Base-by-base conservation (phyloP, 176 grass and related monocot species). In the Ampelocalamus luodianensis region DNA sequence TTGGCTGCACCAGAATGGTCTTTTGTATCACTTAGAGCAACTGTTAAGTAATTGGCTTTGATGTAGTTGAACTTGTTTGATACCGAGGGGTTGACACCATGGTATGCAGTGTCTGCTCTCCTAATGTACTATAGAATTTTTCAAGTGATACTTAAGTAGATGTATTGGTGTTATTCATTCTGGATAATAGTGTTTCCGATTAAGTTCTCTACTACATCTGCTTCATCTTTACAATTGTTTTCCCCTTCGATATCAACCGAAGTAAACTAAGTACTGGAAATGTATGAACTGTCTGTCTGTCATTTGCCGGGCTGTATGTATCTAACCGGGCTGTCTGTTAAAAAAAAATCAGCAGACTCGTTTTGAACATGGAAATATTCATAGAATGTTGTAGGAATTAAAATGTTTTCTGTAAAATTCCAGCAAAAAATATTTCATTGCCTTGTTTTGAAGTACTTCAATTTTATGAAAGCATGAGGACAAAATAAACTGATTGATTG, bases 1-100 rank as follows among this genome's bases (percentile, higher is more conserved):
- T 36, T 79, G 40, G 53, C 72, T 17, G 37, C 79, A 50, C 58
- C 48, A 36, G 50, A 34, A n/a, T 85, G 53, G 43, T 60, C 18
- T 65, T 72, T 48, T 83, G 84, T 83, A 83, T 65, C 73, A 29
- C 37, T n/a, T 83, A 66, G 27, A 78, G 39, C 61, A 72, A 65
- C 9, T 18, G 32, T 81, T 78, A 5, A 18, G 38, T 79, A 83
- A 27, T 37, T 79, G 40, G 17, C 9, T 77, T 77, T 79, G 48
- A 74, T 79, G 85, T 83, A 62, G 27, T 29, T 69, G 11, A 68
- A 61, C 68, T 5, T 79, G 68, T 83, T 62, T 48, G 60, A 68
- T 90, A 42, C 49, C 10, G 36, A 79, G 70, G 45, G 13, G 13
- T 40, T 44, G 58, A 34, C 68, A 13, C 45, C 3, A 29, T 9